These are phyloP conservation scores for Mortierella sp. DNA, from an alignment of 371 early-diverging fungal genomes.

Conservation along the genomic window DNA sequence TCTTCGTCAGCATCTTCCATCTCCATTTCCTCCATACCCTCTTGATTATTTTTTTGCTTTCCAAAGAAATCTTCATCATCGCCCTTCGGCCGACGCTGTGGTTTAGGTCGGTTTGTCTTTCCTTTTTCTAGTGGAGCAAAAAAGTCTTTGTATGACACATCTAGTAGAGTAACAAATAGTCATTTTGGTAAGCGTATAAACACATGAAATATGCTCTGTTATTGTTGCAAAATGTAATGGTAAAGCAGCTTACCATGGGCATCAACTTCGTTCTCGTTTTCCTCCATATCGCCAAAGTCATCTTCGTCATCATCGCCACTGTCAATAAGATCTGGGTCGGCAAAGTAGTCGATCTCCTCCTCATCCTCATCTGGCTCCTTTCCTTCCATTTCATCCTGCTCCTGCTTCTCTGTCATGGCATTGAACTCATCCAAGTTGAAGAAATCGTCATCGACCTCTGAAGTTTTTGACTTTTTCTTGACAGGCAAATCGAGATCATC, in stretches of 20 bases:
- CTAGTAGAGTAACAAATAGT: conserved; percentile 33
- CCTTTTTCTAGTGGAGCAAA: conserved; percentile 62
- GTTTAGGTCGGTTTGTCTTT: conserved; percentile 45
- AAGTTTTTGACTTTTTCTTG: conserved; percentile 51
- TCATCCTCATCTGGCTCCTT: conserved; percentile 63
- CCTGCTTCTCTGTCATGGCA: conserved; percentile 73
- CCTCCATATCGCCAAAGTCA: conserved; percentile 57
- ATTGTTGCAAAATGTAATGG: background rate
- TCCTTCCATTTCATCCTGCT: conserved; percentile 64
- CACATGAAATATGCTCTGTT: background rate
- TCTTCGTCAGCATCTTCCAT: conserved; percentile 61
- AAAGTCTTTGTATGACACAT: conserved; percentile 66
- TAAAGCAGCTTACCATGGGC: conserved; percentile 32
- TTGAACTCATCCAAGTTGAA: conserved; percentile 74
- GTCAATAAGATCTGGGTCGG: conserved; percentile 65
- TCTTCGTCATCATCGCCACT: conserved; percentile 59
- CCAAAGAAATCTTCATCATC: conserved; percentile 50
- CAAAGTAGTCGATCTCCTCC: conserved; percentile 67
- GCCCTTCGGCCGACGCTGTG: conserved; percentile 23
- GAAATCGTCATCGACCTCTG: conserved; percentile 78
- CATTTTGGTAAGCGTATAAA: background rate
- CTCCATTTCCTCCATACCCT: conserved; percentile 57
- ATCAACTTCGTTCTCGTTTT: conserved; percentile 57
- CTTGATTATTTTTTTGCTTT: conserved; percentile 42
- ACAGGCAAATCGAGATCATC: conserved; percentile 58